These are phyloP conservation scores for Chaetomium strumarium DNA, from an alignment of 2,329 filamentous ascomycete genomes.

Conservation along the genomic window DNA sequence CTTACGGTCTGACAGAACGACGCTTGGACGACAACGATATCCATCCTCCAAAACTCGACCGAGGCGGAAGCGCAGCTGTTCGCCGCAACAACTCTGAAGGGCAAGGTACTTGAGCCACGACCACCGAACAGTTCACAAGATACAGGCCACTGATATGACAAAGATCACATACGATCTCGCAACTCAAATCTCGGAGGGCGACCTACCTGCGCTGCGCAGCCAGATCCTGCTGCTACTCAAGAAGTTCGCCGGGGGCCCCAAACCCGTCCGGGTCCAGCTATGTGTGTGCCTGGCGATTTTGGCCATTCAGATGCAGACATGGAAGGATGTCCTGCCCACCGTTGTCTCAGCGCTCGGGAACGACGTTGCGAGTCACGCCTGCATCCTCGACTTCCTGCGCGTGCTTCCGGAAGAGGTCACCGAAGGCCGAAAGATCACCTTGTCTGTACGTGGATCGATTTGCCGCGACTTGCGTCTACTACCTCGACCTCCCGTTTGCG, in stretches of 20 bases:
- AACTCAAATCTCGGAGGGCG: constrained; percentile 72
- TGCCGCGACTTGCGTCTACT: constrained; percentile 39
- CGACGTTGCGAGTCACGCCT: constrained; percentile 72
- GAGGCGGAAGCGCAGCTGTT: constrained; percentile 87
- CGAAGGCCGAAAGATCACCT: constrained; percentile 97
- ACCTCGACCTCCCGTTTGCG: constrained; percentile 31
- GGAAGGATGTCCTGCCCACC: constrained; percentile 85
- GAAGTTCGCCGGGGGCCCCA: constrained; percentile 73
- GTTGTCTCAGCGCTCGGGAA: constrained; percentile 74
- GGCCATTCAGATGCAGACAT: constrained; percentile 91
- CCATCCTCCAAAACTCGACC: constrained; percentile 75
- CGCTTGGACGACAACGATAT: constrained; percentile 85
- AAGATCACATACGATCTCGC: constrained; percentile 93
- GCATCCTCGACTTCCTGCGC: constrained; percentile 90
- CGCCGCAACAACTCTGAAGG: constrained; percentile 92
- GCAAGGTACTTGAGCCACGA: constrained; percentile 64
- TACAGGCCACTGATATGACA: constrained; percentile 13
- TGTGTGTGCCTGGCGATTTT: constrained; percentile 92
- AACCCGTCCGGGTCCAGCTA: constrained; percentile 81
- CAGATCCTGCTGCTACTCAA: constrained; percentile 79
- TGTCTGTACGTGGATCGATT: constrained; percentile 84
- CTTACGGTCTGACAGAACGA: constrained; percentile 55
- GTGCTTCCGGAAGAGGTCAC: constrained; percentile 98
- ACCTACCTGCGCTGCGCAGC: constrained; percentile 71
- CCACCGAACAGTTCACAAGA: background rate